Evolutionary conservation across 176 grass and related monocot species (phyloP).

Genomic region (Eleusine indica): DNA sequence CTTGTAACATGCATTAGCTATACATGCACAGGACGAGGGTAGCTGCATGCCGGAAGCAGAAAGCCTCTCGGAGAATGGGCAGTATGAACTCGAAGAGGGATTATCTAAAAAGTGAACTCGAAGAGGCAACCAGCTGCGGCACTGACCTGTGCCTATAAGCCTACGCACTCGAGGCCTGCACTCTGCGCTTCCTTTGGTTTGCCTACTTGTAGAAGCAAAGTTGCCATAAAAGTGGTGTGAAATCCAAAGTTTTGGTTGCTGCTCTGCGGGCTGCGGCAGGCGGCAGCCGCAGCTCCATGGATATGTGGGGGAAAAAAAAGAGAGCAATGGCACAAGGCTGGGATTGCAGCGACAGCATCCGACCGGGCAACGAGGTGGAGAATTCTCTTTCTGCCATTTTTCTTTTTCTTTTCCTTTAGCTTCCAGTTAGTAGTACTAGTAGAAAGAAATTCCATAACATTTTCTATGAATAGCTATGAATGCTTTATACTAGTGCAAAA

Average conservation of each 20-base stretch:
- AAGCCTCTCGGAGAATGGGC: slow-evolving; percentile 29
- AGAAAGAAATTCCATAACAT: no score
- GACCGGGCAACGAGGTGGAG: background rate
- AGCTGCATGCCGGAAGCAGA: background rate
- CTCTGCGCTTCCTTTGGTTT: slow-evolving; percentile 33
- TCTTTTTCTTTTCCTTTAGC: no score
- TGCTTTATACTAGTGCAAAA: no score
- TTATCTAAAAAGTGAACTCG: background rate
- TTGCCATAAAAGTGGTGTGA: slow-evolving; percentile 42
- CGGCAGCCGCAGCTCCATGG: background rate
- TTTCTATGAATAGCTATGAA: no score
- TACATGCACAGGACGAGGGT: background rate
- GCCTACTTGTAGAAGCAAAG: slow-evolving; percentile 55
- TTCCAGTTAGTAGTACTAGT: background rate
- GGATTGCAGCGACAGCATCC: background rate
- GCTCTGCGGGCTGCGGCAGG: background rate
- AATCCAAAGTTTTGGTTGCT: slow-evolving; percentile 24
- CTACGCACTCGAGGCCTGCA: background rate
- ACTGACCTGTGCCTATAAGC: slow-evolving; percentile 28
- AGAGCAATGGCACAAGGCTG: background rate
- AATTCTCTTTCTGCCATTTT: no score
- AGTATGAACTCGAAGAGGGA: slow-evolving; percentile 9
- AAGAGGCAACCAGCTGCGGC: slow-evolving; percentile 22
- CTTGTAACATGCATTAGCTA: slow-evolving; percentile 21
- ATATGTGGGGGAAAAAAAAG: background rate